Evolutionary conservation across 2,329 filamentous ascomycete species (phyloP).

Genomic region (Chaetothyriales sp.): DNA sequence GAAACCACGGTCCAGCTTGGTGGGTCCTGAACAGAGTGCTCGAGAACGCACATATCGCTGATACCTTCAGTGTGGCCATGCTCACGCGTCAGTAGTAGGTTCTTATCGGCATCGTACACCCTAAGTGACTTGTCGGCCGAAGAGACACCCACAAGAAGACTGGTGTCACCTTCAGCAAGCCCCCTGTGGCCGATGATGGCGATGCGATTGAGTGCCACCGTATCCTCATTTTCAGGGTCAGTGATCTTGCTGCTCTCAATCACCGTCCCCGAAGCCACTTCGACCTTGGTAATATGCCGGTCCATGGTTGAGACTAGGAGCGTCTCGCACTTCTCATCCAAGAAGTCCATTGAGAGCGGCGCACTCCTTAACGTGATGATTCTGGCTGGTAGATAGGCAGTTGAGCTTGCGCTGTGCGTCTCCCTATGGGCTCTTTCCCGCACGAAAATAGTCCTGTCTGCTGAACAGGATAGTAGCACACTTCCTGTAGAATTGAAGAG

Average conservation of each 20-base stretch:
- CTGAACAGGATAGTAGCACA: slow-evolving; percentile 69
- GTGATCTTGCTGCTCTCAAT: slow-evolving; percentile 66
- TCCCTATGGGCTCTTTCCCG: slow-evolving; percentile 60
- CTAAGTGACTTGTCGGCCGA: slow-evolving; percentile 92
- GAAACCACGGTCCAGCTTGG: slow-evolving; percentile 49
- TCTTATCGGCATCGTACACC: slow-evolving; percentile 68
- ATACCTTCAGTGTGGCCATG: slow-evolving; percentile 94
- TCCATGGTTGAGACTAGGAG: slow-evolving; percentile 50
- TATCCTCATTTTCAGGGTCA: slow-evolving; percentile 66
- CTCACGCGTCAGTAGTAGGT: slow-evolving; percentile 68
- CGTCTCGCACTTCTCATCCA: slow-evolving; percentile 44
- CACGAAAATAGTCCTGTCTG: slow-evolving; percentile 75
- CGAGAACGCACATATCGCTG: slow-evolving; percentile 64
- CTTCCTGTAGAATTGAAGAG: slow-evolving; percentile 59
- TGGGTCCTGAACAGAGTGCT: slow-evolving; percentile 30
- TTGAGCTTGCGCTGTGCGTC: slow-evolving; percentile 35
- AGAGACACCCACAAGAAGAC: slow-evolving; percentile 72
- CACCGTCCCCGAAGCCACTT: slow-evolving; percentile 54
- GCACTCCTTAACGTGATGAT: slow-evolving; percentile 75
- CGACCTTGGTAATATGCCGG: slow-evolving; percentile 45
- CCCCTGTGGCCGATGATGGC: slow-evolving; percentile 41
- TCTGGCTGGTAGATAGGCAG: slow-evolving; percentile 64
- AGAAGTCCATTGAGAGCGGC: slow-evolving; percentile 68
- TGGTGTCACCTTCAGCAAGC: slow-evolving; percentile 25
- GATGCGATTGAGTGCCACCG: slow-evolving; percentile 70